Conservation (phyloP, 2,329 filamentous ascomycete species). For the Incumbomyces delicatus region DNA sequence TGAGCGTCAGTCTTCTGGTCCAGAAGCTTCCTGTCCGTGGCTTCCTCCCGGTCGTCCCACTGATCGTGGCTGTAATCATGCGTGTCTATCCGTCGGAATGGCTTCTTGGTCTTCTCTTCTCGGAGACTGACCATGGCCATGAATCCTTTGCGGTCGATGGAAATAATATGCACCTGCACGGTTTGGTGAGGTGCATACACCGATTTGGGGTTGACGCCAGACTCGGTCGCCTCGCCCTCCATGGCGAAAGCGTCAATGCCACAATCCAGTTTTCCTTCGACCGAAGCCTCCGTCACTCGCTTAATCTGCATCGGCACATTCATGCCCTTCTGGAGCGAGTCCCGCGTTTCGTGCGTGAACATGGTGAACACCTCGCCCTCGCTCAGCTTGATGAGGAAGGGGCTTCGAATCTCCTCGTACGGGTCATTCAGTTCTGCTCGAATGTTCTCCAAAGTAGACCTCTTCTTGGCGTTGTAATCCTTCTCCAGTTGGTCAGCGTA, state of each 20-base stretch:
- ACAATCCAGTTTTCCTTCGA: slow-evolving; percentile 87
- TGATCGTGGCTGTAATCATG: slow-evolving; percentile 56
- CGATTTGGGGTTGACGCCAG: slow-evolving; percentile 58
- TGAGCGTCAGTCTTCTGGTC: slow-evolving; percentile 78
- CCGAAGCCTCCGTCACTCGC: slow-evolving; percentile 81
- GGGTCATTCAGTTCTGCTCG: slow-evolving; percentile 84
- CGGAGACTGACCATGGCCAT: slow-evolving; percentile 73
- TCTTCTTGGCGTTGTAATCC: slow-evolving; percentile 89
- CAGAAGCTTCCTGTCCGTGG: slow-evolving; percentile 64
- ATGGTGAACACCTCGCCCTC: slow-evolving; percentile 86
- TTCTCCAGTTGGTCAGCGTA: slow-evolving; percentile 91
- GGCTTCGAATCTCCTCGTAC: slow-evolving; percentile 84
- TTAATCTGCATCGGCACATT: slow-evolving; percentile 78
- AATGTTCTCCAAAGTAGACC: slow-evolving; percentile 91
- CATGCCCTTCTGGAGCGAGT: slow-evolving; percentile 80
- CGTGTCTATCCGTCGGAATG: slow-evolving; percentile 57
- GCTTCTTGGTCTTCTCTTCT: slow-evolving; percentile 67
- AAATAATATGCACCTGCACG: slow-evolving; percentile 75
- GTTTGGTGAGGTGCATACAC: slow-evolving; percentile 73
- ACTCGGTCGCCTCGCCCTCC: slow-evolving; percentile 63
- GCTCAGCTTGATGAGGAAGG: slow-evolving; percentile 55
- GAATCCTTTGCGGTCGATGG: slow-evolving; percentile 79
- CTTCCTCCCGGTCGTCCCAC: slow-evolving; percentile 80
- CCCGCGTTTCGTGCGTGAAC: slow-evolving; percentile 84
- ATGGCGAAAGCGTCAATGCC: slow-evolving; percentile 86